Conservation (phyloP, 305 asterid genomes). For the Ilex paraguariensis region DNA sequence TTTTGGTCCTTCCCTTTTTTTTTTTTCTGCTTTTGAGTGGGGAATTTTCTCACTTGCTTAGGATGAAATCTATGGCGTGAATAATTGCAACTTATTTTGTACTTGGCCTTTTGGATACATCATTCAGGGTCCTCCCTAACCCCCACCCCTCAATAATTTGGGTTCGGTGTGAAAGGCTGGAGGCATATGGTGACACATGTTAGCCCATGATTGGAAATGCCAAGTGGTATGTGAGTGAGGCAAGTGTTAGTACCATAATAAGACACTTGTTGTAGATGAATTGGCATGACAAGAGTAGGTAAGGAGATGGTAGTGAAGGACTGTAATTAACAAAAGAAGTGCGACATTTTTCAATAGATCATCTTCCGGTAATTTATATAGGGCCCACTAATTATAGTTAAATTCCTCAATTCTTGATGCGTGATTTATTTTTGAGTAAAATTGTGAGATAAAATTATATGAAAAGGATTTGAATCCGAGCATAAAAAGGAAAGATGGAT, state of each 20-base stretch:
- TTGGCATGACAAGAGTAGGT: constrained; percentile 24
- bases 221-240: constrained; percentile 11
- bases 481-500: too few relatives aligned
- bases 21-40: background rate
- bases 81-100: constrained; percentile 49
- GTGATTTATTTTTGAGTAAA: too few relatives aligned
- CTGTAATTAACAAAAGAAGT: too few relatives aligned
- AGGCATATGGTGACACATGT: constrained; percentile 49
- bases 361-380: too few relatives aligned
- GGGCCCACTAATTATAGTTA: too few relatives aligned
- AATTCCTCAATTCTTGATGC: too few relatives aligned
- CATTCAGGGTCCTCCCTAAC: constrained; percentile 30
- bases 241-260: too few relatives aligned
- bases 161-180: constrained; percentile 44
- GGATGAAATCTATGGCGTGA: constrained; percentile 37
- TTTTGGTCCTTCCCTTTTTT: constrained; percentile 11
- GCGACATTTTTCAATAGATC: too few relatives aligned
- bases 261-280: constrained; percentile 28
- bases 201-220: constrained; percentile 46
- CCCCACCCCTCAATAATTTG: constrained; percentile 43
- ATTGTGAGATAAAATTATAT: too few relatives aligned
- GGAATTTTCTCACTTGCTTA: constrained; percentile 13
- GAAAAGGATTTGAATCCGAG: too few relatives aligned
- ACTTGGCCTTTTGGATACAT: constrained; percentile 65
- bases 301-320: background rate